These are phyloP conservation scores for Verbena officinalis DNA, from an alignment of 257 asterid genomes.

Conservation along the genomic window DNA sequence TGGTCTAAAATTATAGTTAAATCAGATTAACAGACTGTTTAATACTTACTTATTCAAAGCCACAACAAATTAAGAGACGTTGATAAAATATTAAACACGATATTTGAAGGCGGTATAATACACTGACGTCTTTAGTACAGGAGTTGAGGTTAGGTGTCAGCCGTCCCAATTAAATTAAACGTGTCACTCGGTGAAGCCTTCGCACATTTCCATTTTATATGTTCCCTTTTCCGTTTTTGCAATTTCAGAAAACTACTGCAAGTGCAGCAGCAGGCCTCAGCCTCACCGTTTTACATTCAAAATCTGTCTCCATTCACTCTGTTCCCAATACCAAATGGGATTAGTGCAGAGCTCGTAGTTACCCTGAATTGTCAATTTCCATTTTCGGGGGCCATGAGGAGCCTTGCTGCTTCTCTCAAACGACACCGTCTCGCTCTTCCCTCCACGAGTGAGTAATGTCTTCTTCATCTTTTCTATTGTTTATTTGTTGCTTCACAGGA, in stretches of 20 bases:
- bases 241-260: not conserved
- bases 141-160: conserved; percentile 31
- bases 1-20: too few relatives aligned
- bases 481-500: not conserved
- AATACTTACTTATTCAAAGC: too few relatives aligned
- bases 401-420: conserved; percentile 37
- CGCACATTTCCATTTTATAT: too few relatives aligned
- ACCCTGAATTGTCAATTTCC: not conserved
- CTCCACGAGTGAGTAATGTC: conserved; percentile 50
- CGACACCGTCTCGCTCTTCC: conserved; percentile 42
- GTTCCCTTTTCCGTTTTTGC: not conserved
- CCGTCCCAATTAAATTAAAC: conserved; percentile 17
- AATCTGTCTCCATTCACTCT: conserved; percentile 35
- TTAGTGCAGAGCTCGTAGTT: not conserved
- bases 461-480: not conserved
- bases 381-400: conserved; percentile 43
- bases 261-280: not conserved
- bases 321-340: conserved; percentile 28
- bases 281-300: conserved; percentile 8
- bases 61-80: too few relatives aligned
- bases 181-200: conserved; percentile 22
- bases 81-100: too few relatives aligned
- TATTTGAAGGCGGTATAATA: too few relatives aligned
- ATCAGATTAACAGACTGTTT: too few relatives aligned
- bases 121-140: not conserved